Evolutionary conservation across 1,139 yeast species (phyloP).

Genomic region (Pichia sp.): DNA sequence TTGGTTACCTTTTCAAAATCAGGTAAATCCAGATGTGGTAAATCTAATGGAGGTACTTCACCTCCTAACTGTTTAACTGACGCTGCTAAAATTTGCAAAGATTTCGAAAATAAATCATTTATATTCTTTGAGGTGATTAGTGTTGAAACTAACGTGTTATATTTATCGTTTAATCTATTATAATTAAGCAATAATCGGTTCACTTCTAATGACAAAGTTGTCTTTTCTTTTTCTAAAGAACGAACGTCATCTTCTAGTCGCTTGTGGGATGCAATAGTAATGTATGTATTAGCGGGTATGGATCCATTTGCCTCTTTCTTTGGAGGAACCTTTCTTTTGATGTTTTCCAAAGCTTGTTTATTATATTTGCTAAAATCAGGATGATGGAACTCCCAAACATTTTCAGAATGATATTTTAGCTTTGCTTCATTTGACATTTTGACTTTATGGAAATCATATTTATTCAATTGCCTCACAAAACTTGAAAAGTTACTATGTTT

Average conservation of each 20-base stretch:
- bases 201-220: slow-evolving; percentile 14
- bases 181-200: slow-evolving; percentile 15
- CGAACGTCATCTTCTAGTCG: slow-evolving; percentile 23
- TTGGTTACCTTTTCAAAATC: neutral
- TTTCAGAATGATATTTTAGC: slow-evolving; percentile 53
- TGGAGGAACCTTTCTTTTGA: slow-evolving; percentile 72
- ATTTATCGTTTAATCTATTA: slow-evolving; percentile 33
- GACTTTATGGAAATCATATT: slow-evolving; percentile 95
- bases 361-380: slow-evolving; percentile 77
- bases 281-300: slow-evolving; percentile 13
- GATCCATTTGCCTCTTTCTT: slow-evolving; percentile 21
- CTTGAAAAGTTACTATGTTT: slow-evolving; percentile 92
- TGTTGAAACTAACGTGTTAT: slow-evolving; percentile 58
- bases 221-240: slow-evolving; percentile 23
- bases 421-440: slow-evolving; percentile 32
- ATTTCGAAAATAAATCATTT: slow-evolving; percentile 50
- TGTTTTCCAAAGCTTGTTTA: slow-evolving; percentile 64
- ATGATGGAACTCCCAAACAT: slow-evolving; percentile 93
- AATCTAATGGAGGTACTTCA: slow-evolving; percentile 56
- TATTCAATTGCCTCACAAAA: slow-evolving; percentile 89
- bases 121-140: slow-evolving; percentile 48
- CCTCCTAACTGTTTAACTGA: slow-evolving; percentile 53
- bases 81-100: slow-evolving; percentile 44
- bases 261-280: slow-evolving; percentile 21
- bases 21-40: slow-evolving; percentile 32